Evolutionary conservation across 2,329 filamentous ascomycete genomes (phyloP), one percentile per base, ranked within the genome.

Genomic region (Paramyrothecium sp.): DNA sequence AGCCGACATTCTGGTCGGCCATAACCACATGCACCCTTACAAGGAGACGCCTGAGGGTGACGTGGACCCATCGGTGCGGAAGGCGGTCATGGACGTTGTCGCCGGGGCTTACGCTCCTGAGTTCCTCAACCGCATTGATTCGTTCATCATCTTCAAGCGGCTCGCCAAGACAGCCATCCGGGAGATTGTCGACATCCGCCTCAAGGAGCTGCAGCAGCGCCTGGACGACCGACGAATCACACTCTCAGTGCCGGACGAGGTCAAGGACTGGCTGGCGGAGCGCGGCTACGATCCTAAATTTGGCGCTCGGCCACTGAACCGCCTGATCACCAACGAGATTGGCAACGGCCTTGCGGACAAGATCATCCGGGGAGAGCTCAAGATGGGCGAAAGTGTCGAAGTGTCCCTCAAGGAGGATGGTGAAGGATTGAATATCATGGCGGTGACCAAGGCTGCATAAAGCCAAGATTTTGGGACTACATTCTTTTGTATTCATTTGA

Each of bases 101-200:
- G 81, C 89, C 19, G 74, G 81, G 10, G 80, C 78, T 54, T 89
- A 97, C 70, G 87, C 94, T 5, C 95, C 95, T 3, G 95, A 98
- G 71, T 99, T 98, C 80, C 83, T 98, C 62, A 98, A 99, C 77
- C 86, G 95, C 20, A 92, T 98, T 61, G 94, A 98, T 73, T 94
- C 96, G 60, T 97, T 98, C 77, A 97, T 98, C 71, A 79, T 98
- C 69, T 98, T 98, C 81, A 94, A 93, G 75, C 86, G 94, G 10
- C 83, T 98, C 2, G 91, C 91, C 1, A 83, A 82, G 30, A 79
- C 82, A 19, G 93, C 94, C 17, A 82, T 98, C 56, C 84, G 92
- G 30, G 93, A 96, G 68, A 98, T 98, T 62, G 92, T 97, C 52
- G 92, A 98, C 68, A 97, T 98, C 61, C 86, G 95, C 33, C 81